A percentile compares a stretch with the other conserved stretches of the same genome.
phyloP scores from a whole-genome alignment of 495 filamentous ascomycete genomes.

The Lasiosphaeria ovina region DNA sequence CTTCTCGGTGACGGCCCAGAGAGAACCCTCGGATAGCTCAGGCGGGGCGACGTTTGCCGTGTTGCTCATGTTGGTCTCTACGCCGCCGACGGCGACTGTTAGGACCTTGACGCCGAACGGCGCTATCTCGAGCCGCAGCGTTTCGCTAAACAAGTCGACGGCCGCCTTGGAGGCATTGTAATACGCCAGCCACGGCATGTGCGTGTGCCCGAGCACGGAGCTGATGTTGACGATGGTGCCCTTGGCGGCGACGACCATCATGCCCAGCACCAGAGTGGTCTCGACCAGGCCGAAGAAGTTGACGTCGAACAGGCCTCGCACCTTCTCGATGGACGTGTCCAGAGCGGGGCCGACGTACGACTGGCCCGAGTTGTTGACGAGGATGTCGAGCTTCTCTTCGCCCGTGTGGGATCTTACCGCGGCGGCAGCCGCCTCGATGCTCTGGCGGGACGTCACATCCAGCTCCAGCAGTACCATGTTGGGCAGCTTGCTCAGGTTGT shows the following conservation, averaged over 20 bases:
- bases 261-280: conserved; percentile 47
- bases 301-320: conserved; percentile 36
- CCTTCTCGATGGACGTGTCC: conserved; percentile 31
- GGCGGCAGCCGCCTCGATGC: conserved; percentile 18
- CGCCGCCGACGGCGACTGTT: conserved; percentile 22
- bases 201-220: conserved; percentile 42
- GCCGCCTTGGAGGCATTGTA: conserved; percentile 52
- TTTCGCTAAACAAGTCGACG: conserved; percentile 38
- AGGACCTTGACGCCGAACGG: conserved; percentile 47
- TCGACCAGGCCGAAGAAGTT: conserved; percentile 46
- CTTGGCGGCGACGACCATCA: conserved; percentile 44
- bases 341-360: conserved; percentile 33
- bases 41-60: conserved; percentile 15
- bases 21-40: conserved; percentile 15
- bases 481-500: conserved; percentile 15
- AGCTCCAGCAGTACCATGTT: conserved; percentile 27
- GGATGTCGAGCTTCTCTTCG: conserved; percentile 31
- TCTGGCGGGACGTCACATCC: conserved; percentile 21
- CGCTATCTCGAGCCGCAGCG: conserved; percentile 45
- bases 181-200: conserved; percentile 37
- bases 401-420: conserved; percentile 28
- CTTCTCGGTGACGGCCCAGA: conserved; percentile 11
- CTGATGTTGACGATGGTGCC: conserved; percentile 48
- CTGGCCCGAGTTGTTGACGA: conserved; percentile 44
- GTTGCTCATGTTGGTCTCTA: conserved; percentile 23